These are phyloP conservation scores for Cercophora scortea DNA, from an alignment of 495 filamentous ascomycete genomes.

Conservation along the genomic window DNA sequence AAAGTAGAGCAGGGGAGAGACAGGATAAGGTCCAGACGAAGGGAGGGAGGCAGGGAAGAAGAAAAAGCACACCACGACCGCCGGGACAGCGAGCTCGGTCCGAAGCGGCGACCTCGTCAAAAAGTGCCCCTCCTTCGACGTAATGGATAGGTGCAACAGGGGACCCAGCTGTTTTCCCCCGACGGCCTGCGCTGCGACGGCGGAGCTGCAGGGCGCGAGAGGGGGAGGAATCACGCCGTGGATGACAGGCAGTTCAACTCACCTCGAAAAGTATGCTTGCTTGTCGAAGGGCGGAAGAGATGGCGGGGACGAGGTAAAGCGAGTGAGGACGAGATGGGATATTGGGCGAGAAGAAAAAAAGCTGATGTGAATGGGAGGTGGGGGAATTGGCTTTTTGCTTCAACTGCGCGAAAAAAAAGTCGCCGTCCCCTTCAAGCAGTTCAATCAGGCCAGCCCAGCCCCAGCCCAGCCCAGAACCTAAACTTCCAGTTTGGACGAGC, in stretches of 20 bases:
- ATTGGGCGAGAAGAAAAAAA: neutral
- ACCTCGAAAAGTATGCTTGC: slow-evolving; percentile 1
- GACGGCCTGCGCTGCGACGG: no score
- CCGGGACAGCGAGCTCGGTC: neutral
- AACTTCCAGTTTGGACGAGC: neutral
- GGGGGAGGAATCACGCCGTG: no score
- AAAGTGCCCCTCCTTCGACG: neutral
- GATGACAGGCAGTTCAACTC: neutral
- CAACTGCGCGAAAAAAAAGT: slow-evolving; percentile 9
- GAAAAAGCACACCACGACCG: neutral
- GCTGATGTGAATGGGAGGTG: neutral
- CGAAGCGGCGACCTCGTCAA: neutral
- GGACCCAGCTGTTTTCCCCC: no score
- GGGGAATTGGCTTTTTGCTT: slow-evolving; percentile 9
- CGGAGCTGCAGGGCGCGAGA: no score
- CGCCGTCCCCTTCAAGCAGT: no score
- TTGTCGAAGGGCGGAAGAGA: neutral
- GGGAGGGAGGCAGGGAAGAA: neutral
- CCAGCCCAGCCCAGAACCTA: neutral
- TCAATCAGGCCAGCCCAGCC: no score
- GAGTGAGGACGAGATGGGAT: neutral
- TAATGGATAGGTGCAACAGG: neutral
- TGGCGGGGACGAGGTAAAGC: neutral
- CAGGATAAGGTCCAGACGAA: neutral
- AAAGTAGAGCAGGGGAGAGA: neutral